These are phyloP conservation scores for Claviceps maximensis DNA, from an alignment of 2,329 filamentous ascomycete species.

Conservation along the genomic window DNA sequence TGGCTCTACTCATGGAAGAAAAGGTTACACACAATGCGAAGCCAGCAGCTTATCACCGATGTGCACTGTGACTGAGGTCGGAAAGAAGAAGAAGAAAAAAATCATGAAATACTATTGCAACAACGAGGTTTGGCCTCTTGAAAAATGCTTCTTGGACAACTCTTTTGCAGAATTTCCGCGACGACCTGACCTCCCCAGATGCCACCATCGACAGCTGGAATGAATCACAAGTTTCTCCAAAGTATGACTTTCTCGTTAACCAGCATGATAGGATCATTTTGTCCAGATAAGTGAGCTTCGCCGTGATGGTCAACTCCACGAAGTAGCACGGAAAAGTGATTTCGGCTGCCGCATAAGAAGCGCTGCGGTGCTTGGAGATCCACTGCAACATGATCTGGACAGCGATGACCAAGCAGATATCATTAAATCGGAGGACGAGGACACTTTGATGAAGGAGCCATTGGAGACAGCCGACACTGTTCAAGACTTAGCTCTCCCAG, in stretches of 20 bases:
- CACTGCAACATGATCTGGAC: conserved; percentile 25
- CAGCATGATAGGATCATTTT: conserved; percentile 48
- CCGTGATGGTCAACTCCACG: conserved; percentile 55
- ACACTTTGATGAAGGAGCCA: conserved; percentile 23
- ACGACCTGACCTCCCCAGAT: background rate
- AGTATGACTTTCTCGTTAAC: background rate
- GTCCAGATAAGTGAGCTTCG: conserved; percentile 69
- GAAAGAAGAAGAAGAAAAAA: background rate
- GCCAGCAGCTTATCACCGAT: background rate
- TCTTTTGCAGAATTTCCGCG: background rate
- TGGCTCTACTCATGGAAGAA: background rate
- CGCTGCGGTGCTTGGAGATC: conserved; percentile 59
- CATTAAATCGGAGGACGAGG: conserved; percentile 27
- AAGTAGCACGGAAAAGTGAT: conserved; percentile 65
- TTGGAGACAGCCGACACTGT: conserved; percentile 5
- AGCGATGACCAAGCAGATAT: conserved; percentile 14
- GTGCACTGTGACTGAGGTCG: background rate
- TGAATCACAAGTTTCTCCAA: background rate
- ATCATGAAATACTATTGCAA: background rate
- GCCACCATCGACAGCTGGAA: background rate
- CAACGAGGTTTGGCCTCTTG: background rate
- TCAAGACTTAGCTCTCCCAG: conserved; percentile 36
- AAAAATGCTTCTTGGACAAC: background rate
- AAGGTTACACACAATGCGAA: background rate
- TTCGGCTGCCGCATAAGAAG: conserved; percentile 70